Conservation (phyloP, 2,329 filamentous ascomycete genomes). For the Didymella pomorum region DNA sequence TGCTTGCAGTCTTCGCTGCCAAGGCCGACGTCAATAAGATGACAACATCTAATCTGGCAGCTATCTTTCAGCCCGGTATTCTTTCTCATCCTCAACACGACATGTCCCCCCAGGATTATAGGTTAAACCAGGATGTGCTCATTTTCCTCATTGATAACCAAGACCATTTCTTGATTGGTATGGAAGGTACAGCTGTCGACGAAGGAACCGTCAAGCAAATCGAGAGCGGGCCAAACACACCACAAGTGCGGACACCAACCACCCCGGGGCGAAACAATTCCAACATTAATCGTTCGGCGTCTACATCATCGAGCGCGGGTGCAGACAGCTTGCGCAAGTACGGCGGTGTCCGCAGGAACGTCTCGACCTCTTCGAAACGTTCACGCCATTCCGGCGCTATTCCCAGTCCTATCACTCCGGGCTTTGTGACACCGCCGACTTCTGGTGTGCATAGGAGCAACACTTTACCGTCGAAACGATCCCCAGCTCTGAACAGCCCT, state of each 20-base stretch:
- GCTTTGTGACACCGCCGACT: slow-evolving; percentile 50
- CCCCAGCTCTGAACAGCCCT: slow-evolving; percentile 67
- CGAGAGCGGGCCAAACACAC: slow-evolving; percentile 71
- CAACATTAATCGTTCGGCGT: slow-evolving; percentile 76
- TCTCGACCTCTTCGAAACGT: slow-evolving; percentile 89
- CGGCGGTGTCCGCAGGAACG: slow-evolving; percentile 82
- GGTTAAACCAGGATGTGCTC: slow-evolving; percentile 93
- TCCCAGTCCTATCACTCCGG: slow-evolving; percentile 65
- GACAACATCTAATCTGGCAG: slow-evolving; percentile 91
- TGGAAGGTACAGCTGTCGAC: slow-evolving; percentile 98
- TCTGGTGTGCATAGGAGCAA: slow-evolving; percentile 80
- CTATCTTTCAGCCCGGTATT: slow-evolving; percentile 97
- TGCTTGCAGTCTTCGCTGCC: slow-evolving; percentile 94
- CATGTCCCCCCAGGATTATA: slow-evolving; percentile 94
- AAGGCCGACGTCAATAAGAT: slow-evolving; percentile 97
- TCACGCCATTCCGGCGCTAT: slow-evolving; percentile 77
- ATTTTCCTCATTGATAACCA: slow-evolving; percentile 99
- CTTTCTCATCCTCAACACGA: slow-evolving; percentile 93
- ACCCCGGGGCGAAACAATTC: slow-evolving; percentile 60
- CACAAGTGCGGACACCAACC: slow-evolving; percentile 59
- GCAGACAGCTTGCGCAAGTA: slow-evolving; percentile 86
- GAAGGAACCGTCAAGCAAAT: slow-evolving; percentile 74
- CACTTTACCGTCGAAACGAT: slow-evolving; percentile 90
- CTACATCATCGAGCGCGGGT: slow-evolving; percentile 72
- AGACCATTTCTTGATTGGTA: slow-evolving; percentile 96